phyloP scores from a whole-genome alignment of 768 basidiomycete species.

The Cantharellus cinnabarinus region DNA sequence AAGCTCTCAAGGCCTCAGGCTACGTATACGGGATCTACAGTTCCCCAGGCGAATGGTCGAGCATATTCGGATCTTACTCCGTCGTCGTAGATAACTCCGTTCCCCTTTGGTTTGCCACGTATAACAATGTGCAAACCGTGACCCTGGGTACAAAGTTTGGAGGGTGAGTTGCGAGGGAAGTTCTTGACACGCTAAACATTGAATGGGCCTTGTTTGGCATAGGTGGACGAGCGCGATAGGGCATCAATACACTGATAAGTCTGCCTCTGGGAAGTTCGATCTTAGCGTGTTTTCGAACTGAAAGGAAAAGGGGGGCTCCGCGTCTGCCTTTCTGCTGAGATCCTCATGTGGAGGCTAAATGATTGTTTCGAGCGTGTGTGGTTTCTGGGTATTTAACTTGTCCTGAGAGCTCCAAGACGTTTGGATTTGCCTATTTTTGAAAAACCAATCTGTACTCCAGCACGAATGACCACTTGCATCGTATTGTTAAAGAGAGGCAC shows the following conservation, averaged over 20 bases:
- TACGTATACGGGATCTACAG: slow-evolving; percentile 6
- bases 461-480: too few relatives aligned
- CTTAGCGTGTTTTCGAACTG: slow-evolving; percentile 10
- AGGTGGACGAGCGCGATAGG: slow-evolving; percentile 11
- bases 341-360: too few relatives aligned
- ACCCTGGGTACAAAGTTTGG: neutral
- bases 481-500: too few relatives aligned
- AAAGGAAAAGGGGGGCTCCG: neutral
- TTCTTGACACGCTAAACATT: neutral
- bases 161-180: neutral
- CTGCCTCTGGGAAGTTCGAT: slow-evolving; percentile 15
- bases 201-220: neutral
- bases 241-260: slow-evolving; percentile 15
- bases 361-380: too few relatives aligned
- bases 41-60: slow-evolving; percentile 4
- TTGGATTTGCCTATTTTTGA: too few relatives aligned
- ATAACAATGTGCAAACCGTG: neutral
- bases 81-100: slow-evolving; percentile 1
- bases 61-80: slow-evolving; percentile 1
- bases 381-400: too few relatives aligned
- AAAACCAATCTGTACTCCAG: too few relatives aligned
- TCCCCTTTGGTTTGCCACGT: slow-evolving; percentile 4
- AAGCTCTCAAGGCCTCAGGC: neutral
- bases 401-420: too few relatives aligned
- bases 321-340: too few relatives aligned